Base-by-base conservation (phyloP, 495 filamentous ascomycete species). In the Coniosporium apollinis region DNA sequence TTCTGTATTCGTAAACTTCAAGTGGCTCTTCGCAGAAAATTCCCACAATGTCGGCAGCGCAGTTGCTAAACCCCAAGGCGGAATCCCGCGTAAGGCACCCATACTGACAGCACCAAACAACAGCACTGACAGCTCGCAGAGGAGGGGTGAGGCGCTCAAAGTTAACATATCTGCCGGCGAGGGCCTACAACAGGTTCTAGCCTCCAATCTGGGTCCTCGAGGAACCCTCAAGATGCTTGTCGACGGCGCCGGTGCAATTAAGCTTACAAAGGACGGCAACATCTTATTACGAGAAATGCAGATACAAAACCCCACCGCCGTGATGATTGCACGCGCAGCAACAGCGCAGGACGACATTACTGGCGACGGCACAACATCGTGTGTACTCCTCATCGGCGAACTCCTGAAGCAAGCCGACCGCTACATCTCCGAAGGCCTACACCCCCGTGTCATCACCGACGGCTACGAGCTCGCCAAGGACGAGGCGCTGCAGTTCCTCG, bases 141-240 rank as follows among this genome's bases (percentile, higher is more conserved):
- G 89, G 69, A 70, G 89, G 64, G 86, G 79, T 55, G 89, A 97
- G 69, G 89, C 89, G 60, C 66, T 97, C 42, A 73, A 67, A 61
- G 85, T 94, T 55, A 97, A 97, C 64, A 96, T 97, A 61, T 81
- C 69, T 44, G 89, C 89, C 38, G 89, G 89, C 47, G 87, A 94
- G 63, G 89, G 54, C 13, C 46, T 56, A 13, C 56, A 59, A 40
- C 47, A 60, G 47, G 91, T 97, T 34, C 65, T 97, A 48, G 89
- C 92, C 58, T 93, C 85, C 11, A 97, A 97, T 58, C 55, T 97
- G 39, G 89, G 89, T 49, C 89, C 89, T 28, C 70, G 78, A 36
- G 89, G 89, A 19, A 97, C 89, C 2, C 72, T 97, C 43, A 97
- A 97, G 67, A 97, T 97, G 89, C 67, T 97, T 46, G 89, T 97